Percentiles rank a stretch among this genome's conserved stretches.
Evolutionary conservation across 805 yeast genomes (phyloP).

Genomic region (Candida bentonensis): DNA sequence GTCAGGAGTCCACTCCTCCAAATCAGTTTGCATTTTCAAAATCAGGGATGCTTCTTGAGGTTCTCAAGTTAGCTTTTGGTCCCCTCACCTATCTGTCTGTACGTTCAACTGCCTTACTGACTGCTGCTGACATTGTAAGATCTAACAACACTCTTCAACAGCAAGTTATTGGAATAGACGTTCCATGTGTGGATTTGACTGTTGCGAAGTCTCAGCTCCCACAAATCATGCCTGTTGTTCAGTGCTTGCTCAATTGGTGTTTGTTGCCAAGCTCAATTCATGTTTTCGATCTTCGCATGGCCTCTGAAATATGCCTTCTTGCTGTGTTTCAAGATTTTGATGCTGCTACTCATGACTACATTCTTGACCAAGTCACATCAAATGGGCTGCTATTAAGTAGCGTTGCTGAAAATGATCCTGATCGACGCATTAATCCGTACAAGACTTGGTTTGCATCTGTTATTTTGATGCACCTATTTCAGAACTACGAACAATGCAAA

Average conservation of each 20-base stretch:
- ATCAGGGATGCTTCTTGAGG: conserved; percentile 50
- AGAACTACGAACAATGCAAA: conserved; percentile 18
- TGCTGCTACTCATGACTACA: conserved; percentile 45
- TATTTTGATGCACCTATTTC: conserved; percentile 47
- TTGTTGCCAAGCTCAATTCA: conserved; percentile 70
- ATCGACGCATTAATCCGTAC: conserved; percentile 67
- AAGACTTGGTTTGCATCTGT: conserved; percentile 71
- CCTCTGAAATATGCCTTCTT: conserved; percentile 50
- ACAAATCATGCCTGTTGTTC: conserved; percentile 48
- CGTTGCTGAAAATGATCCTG: conserved; percentile 64
- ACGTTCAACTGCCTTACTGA: conserved; percentile 52
- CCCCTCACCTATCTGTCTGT: conserved; percentile 48
- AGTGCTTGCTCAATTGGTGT: conserved; percentile 74
- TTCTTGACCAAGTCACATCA: conserved; percentile 47
- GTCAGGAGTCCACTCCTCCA: conserved; percentile 43
- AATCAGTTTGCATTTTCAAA: conserved; percentile 51
- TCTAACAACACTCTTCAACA: conserved; percentile 54
- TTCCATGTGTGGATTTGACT: conserved; percentile 78
- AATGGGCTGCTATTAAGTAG: conserved; percentile 43
- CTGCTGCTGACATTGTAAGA: conserved; percentile 65
- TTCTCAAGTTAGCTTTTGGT: conserved; percentile 55
- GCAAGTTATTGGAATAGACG: conserved; percentile 69
- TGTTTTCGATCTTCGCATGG: conserved; percentile 65
- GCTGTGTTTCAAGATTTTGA: conserved; percentile 55
- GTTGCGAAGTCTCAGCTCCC: conserved; percentile 25